phyloP scores from a whole-genome alignment of 1,284 basidiomycete species.

The Serendipita sp. region DNA sequence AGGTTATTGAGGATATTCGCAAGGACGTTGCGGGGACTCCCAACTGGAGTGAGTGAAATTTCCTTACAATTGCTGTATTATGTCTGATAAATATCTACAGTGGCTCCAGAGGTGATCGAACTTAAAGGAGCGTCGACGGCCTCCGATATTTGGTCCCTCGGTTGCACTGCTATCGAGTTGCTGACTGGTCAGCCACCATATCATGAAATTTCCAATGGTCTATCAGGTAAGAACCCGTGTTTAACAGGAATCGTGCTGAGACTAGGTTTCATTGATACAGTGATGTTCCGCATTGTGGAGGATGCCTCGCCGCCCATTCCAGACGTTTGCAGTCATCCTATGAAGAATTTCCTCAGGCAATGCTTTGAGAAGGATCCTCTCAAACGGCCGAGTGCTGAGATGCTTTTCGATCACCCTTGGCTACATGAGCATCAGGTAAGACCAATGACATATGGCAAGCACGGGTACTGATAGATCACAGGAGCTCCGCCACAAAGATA shows the following conservation, averaged over 20 bases:
- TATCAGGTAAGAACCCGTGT: slow-evolving; percentile 47
- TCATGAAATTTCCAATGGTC: slow-evolving; percentile 68
- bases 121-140: slow-evolving; percentile 38
- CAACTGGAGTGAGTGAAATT: slow-evolving; percentile 60
- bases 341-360: slow-evolving; percentile 62
- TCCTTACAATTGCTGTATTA: neutral
- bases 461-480: slow-evolving; percentile 20
- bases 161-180: slow-evolving; percentile 86
- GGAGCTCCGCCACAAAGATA: slow-evolving; percentile 80
- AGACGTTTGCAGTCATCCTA: slow-evolving; percentile 53
- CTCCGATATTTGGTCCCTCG: slow-evolving; percentile 80
- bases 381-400: slow-evolving; percentile 65
- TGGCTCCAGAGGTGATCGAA: slow-evolving; percentile 91
- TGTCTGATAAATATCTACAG: slow-evolving; percentile 16
- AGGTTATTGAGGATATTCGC: slow-evolving; percentile 84
- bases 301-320: slow-evolving; percentile 80
- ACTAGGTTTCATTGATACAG: slow-evolving; percentile 25
- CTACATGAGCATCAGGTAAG: slow-evolving; percentile 64
- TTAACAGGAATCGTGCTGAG: slow-evolving; percentile 14
- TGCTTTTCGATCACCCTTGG: slow-evolving; percentile 83
- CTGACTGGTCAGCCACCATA: slow-evolving; percentile 87
- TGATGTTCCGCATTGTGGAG: slow-evolving; percentile 93
- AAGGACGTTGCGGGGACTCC: slow-evolving; percentile 81
- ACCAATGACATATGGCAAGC: slow-evolving; percentile 18
- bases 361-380: slow-evolving; percentile 85